Evolutionary conservation across 192 early-diverging fungal genomes (phyloP).

Genomic region (Linnemannia zychae): DNA sequence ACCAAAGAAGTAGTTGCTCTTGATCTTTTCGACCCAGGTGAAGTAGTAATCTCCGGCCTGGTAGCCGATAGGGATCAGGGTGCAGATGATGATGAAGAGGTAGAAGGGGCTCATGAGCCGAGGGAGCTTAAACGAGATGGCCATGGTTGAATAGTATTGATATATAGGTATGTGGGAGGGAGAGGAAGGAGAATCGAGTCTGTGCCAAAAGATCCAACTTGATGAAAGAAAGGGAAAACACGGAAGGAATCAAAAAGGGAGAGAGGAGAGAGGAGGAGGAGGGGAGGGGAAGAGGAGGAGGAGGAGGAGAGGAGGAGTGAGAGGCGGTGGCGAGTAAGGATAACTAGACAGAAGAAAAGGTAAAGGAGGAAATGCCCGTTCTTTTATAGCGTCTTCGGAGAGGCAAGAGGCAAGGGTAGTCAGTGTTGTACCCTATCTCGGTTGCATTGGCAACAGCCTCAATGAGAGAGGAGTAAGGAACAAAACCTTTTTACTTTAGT

Average conservation of each 20-base stretch:
- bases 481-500: background rate
- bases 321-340: background rate
- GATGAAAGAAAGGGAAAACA: background rate
- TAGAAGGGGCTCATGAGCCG: constrained; percentile 30
- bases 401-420: background rate
- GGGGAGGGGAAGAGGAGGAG: background rate
- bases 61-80: constrained; percentile 43
- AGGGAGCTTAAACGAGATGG: constrained; percentile 24
- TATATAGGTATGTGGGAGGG: background rate
- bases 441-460: background rate
- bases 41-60: constrained; percentile 37
- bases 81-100: constrained; percentile 35
- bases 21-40: constrained; percentile 32
- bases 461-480: background rate
- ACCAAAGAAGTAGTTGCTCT: constrained; percentile 27
- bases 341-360: background rate
- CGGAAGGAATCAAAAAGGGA: too few species aligned
- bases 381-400: background rate
- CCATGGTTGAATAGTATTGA: constrained; percentile 16
- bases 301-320: background rate
- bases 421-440: background rate
- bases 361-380: background rate
- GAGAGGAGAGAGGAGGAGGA: constrained; percentile 11
- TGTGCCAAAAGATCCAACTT: background rate
- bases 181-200: background rate